Percentiles rank a stretch among this genome's conserved stretches.
Evolutionary conservation across 2,329 filamentous ascomycete genomes (phyloP).

Genomic region (Coniella lustricola): DNA sequence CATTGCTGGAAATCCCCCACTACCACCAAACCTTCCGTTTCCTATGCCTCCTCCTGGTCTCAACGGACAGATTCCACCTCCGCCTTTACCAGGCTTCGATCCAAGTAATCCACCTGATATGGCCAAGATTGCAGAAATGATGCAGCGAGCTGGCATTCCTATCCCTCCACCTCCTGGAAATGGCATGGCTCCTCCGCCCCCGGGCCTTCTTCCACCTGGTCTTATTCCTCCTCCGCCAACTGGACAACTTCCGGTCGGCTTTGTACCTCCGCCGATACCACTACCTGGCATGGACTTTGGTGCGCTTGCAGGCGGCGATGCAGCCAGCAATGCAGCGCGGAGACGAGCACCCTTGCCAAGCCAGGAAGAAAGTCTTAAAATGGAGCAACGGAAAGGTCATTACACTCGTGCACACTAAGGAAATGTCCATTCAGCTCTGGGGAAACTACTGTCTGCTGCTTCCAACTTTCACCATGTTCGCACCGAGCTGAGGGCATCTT

Average conservation of each 20-base stretch:
- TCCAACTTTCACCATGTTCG: no score
- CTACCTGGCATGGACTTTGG: conserved; percentile 21
- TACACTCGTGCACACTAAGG: conserved; percentile 47
- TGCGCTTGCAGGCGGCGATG: conserved; percentile 16
- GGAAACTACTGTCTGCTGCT: no score
- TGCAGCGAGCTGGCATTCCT: conserved; percentile 57
- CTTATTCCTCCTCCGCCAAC: conserved; percentile 40
- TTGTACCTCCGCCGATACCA: conserved; percentile 35
- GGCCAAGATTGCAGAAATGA: conserved; percentile 55
- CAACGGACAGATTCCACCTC: conserved; percentile 24
- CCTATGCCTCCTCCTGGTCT: conserved; percentile 45
- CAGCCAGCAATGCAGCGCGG: conserved; percentile 38
- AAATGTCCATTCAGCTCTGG: neutral
- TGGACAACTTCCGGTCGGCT: conserved; percentile 23
- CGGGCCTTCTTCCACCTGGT: conserved; percentile 41
- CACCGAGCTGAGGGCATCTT: no score
- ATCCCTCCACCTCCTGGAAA: conserved; percentile 43
- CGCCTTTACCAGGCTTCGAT: conserved; percentile 44
- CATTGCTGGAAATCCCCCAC: conserved; percentile 34
- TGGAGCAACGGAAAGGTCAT: conserved; percentile 63
- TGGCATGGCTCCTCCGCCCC: conserved; percentile 30
- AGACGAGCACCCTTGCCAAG: conserved; percentile 67
- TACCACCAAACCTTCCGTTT: conserved; percentile 43
- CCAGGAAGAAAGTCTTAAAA: conserved; percentile 73
- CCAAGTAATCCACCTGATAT: conserved; percentile 54